A percentile compares a stretch with the other conserved stretches of the same genome.
Conservation (phyloP, 257 asterid species). For the Solanum ahanhuiri region DNA sequence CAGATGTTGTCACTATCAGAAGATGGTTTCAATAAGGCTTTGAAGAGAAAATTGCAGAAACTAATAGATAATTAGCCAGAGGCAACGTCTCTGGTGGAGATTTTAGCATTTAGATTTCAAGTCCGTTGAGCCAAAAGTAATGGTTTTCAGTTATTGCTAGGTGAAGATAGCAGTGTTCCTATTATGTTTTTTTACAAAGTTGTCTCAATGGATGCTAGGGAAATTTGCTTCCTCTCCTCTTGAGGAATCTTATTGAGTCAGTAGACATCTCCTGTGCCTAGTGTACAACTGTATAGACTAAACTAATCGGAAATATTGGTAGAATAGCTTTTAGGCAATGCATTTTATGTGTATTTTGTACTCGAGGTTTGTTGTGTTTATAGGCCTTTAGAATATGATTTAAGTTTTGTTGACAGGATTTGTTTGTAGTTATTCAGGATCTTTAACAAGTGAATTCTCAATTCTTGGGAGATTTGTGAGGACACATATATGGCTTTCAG, state of each 20-base stretch:
- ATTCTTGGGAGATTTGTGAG: neutral
- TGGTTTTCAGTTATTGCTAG: neutral
- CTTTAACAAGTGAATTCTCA: neutral
- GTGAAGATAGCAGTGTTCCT: neutral
- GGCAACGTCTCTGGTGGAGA: neutral
- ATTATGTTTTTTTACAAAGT: neutral
- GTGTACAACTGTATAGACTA: neutral
- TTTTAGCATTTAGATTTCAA: neutral
- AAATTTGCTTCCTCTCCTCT: neutral
- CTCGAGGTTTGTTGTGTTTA: neutral
- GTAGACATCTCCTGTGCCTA: neutral
- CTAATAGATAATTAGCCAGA: constrained; percentile 6
- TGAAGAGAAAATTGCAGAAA: constrained; percentile 55
- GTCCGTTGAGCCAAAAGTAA: neutral
- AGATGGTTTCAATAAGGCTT: constrained; percentile 39
- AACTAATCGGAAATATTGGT: neutral
- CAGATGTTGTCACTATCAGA: constrained; percentile 70
- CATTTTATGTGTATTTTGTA: neutral
- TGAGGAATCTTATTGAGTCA: neutral
- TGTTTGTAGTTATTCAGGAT: neutral
- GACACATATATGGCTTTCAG: neutral
- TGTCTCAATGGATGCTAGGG: neutral
- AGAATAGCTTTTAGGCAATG: neutral
- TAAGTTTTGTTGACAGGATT: neutral
- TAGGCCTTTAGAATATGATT: neutral